Evolutionary conservation across 2,329 filamentous ascomycete species (phyloP).

Genomic region (Daldinia eschscholtzii): DNA sequence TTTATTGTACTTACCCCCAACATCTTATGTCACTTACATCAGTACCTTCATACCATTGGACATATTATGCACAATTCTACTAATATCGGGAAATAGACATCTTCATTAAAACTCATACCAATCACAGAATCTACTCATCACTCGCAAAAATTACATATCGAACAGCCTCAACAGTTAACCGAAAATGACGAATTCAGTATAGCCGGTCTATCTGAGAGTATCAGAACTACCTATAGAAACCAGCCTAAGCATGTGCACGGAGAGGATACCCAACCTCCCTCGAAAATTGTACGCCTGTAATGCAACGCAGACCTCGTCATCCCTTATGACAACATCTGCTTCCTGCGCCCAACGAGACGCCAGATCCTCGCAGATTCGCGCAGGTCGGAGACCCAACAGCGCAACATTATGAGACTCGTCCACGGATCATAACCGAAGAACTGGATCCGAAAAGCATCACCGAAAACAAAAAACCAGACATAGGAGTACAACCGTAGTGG

Average conservation of each 20-base stretch:
- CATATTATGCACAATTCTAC: too few relatives aligned
- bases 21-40: background rate
- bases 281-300: conserved; percentile 62
- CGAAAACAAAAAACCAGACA: conserved; percentile 21
- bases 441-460: conserved; percentile 29
- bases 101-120: background rate
- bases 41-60: background rate
- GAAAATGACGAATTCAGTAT: background rate
- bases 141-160: background rate
- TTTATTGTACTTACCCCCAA: background rate
- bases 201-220: conserved; percentile 28
- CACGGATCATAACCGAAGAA: conserved; percentile 14
- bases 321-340: conserved; percentile 58
- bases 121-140: background rate
- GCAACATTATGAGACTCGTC: conserved; percentile 46
- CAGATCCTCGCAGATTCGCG: conserved; percentile 59
- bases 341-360: conserved; percentile 51
- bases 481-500: conserved; percentile 49
- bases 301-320: conserved; percentile 67
- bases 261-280: conserved; percentile 48
- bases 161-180: background rate
- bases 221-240: conserved; percentile 39
- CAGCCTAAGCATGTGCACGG: conserved; percentile 41
- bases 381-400: conserved; percentile 64
- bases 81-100: background rate